These are phyloP conservation scores for Tetradesmus obliquus DNA, from an alignment of 139 green algal genomes.

Conservation along the genomic window DNA sequence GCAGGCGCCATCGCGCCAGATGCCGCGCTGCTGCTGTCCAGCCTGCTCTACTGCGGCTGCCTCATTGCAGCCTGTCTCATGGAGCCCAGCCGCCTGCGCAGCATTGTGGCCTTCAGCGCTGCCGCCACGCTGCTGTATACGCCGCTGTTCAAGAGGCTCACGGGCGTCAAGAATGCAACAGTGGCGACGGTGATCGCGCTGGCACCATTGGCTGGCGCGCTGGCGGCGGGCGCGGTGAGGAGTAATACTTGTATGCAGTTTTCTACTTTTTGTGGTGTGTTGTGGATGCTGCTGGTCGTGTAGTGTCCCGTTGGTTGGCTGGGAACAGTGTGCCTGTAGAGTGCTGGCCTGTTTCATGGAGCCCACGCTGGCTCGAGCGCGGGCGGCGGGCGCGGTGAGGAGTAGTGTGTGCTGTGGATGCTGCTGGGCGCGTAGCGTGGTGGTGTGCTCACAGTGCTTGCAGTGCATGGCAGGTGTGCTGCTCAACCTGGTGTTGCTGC, in stretches of 20 bases:
- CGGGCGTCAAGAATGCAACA: slow-evolving; percentile 72
- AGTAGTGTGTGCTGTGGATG: neutral
- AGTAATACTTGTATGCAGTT: neutral
- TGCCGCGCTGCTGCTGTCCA: slow-evolving; percentile 65
- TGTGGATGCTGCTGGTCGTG: neutral
- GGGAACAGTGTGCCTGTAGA: neutral
- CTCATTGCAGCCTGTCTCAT: slow-evolving; percentile 63
- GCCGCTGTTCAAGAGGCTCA: slow-evolving; percentile 74
- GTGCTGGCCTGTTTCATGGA: neutral
- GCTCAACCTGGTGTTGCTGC: no score
- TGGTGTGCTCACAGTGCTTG: neutral
- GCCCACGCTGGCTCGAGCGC: neutral
- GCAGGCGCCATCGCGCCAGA: slow-evolving; percentile 62
- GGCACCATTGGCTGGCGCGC: slow-evolving; percentile 61
- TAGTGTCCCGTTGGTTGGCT: neutral
- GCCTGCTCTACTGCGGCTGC: slow-evolving; percentile 57
- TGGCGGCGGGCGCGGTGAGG: slow-evolving; percentile 62
- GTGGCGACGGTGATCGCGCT: slow-evolving; percentile 74
- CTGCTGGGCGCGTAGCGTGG: neutral
- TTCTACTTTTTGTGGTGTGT: neutral
- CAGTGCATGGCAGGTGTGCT: neutral
- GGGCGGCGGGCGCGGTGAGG: no score
- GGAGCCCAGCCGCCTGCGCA: slow-evolving; percentile 58
- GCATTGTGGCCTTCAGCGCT: slow-evolving; percentile 63
- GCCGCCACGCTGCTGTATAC: slow-evolving; percentile 72